Evolutionary conservation across 2,329 filamentous ascomycete species (phyloP).

Genomic region (Talaromyces marneffei): DNA sequence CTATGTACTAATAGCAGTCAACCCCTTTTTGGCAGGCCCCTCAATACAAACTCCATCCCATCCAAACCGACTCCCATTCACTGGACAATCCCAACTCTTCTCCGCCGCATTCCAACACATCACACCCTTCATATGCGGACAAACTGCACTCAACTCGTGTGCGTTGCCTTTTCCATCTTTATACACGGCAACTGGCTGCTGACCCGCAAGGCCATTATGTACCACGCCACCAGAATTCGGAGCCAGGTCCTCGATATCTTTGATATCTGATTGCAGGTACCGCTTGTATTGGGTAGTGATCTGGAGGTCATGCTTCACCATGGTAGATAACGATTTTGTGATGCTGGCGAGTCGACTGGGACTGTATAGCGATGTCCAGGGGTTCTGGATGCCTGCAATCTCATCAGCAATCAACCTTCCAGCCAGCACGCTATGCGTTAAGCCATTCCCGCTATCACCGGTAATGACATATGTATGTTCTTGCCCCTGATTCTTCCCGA

Average conservation of each 20-base stretch:
- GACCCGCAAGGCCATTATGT: not conserved
- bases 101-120: not conserved
- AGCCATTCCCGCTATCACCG: not conserved
- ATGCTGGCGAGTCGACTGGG: not conserved
- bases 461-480: not conserved
- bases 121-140: not conserved
- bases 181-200: not conserved
- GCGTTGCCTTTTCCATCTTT: not conserved
- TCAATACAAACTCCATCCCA: not conserved
- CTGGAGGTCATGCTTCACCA: not conserved
- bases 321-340: not conserved
- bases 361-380: not conserved
- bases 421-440: not conserved
- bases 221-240: not conserved
- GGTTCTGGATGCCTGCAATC: not conserved
- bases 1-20: not conserved
- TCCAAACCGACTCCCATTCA: not conserved
- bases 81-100: constrained; percentile 4
- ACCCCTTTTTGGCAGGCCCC: not conserved
- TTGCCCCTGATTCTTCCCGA: not conserved
- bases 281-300: not conserved
- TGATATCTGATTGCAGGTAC: not conserved
- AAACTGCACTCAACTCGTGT: not conserved
- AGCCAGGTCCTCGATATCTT: not conserved
- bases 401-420: not conserved